Evolutionary conservation across 495 filamentous ascomycete genomes (phyloP).

Genomic region (Elasticomyces elasticus): DNA sequence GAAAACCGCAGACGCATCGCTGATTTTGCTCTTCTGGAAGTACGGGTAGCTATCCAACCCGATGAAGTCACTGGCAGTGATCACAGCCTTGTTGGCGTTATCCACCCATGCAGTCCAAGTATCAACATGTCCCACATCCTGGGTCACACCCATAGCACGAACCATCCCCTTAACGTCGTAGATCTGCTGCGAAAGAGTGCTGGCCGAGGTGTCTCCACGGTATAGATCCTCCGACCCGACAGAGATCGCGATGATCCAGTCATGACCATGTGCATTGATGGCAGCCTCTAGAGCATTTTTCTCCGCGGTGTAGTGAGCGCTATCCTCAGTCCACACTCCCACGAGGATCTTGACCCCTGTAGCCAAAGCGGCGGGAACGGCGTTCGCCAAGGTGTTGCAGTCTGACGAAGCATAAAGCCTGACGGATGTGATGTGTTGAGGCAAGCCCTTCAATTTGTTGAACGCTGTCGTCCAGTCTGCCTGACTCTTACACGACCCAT

Average conservation of each 20-base stretch:
- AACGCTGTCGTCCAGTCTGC: slow-evolving; percentile 39
- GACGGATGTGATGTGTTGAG: slow-evolving; percentile 40
- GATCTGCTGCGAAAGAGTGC: slow-evolving; percentile 39
- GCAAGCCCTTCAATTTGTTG: slow-evolving; percentile 37
- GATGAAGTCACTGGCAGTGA: slow-evolving; percentile 24
- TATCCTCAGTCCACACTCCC: slow-evolving; percentile 44
- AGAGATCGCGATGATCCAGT: slow-evolving; percentile 43
- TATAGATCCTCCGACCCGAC: slow-evolving; percentile 49
- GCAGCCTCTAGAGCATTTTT: slow-evolving; percentile 39
- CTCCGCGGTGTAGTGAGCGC: slow-evolving; percentile 39
- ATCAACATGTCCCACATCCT: slow-evolving; percentile 30
- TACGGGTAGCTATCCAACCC: slow-evolving; percentile 23
- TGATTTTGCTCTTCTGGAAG: slow-evolving; percentile 19
- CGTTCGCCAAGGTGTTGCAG: slow-evolving; percentile 41
- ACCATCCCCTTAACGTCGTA: slow-evolving; percentile 36
- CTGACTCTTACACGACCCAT: slow-evolving; percentile 41
- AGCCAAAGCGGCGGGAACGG: slow-evolving; percentile 45
- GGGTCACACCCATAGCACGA: slow-evolving; percentile 14
- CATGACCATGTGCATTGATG: slow-evolving; percentile 36
- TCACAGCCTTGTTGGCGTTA: slow-evolving; percentile 21
- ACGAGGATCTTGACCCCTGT: slow-evolving; percentile 42
- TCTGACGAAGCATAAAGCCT: slow-evolving; percentile 45
- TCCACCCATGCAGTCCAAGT: slow-evolving; percentile 26
- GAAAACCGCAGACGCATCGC: slow-evolving; percentile 14
- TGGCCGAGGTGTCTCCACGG: slow-evolving; percentile 39